These are phyloP conservation scores for Kazachstania martiniae DNA, from an alignment of 805 yeast species.

Conservation along the genomic window DNA sequence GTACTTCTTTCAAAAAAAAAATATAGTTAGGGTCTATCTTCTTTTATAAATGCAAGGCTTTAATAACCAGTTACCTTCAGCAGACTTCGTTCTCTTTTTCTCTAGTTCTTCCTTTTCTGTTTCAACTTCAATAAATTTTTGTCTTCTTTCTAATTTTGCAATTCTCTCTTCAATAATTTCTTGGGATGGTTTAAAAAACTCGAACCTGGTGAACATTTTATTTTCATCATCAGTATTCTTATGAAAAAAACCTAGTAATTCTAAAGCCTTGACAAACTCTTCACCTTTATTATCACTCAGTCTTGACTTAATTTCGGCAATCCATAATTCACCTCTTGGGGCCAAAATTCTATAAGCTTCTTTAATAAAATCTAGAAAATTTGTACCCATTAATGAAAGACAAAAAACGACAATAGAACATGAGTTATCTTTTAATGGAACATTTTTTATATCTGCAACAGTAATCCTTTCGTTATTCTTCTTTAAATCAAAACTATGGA, in stretches of 20 bases:
- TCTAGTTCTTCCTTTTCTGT: conserved; percentile 51
- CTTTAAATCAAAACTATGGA: conserved; percentile 86
- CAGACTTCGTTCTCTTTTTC: conserved; percentile 38
- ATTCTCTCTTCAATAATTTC: conserved; percentile 54
- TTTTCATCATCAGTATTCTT: conserved; percentile 77
- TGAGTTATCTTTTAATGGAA: conserved; percentile 70
- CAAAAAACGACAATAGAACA: conserved; percentile 89
- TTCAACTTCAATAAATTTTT: conserved; percentile 62
- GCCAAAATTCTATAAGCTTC: conserved; percentile 83
- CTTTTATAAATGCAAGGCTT: conserved; percentile 96
- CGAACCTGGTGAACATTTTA: conserved; percentile 91
- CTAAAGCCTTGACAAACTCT: conserved; percentile 74
- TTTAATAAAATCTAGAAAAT: conserved; percentile 78
- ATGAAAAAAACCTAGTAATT: conserved; percentile 75
- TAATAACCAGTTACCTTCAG: conserved; percentile 82
- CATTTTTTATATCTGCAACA: conserved; percentile 91
- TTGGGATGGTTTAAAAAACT: conserved; percentile 77
- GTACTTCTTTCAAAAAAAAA: neutral
- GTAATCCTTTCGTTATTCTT: conserved; percentile 83
- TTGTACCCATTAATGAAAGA: conserved; percentile 94
- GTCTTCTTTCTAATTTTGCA: conserved; percentile 49
- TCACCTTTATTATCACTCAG: conserved; percentile 65
- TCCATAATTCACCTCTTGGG: conserved; percentile 93
- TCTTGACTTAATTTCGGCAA: conserved; percentile 92
- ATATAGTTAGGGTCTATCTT: conserved; percentile 33